Evolutionary conservation across 2,329 filamentous ascomycete genomes (phyloP), one percentile per base, ranked within the genome.

Genomic region (Fonsecaea nubica): DNA sequence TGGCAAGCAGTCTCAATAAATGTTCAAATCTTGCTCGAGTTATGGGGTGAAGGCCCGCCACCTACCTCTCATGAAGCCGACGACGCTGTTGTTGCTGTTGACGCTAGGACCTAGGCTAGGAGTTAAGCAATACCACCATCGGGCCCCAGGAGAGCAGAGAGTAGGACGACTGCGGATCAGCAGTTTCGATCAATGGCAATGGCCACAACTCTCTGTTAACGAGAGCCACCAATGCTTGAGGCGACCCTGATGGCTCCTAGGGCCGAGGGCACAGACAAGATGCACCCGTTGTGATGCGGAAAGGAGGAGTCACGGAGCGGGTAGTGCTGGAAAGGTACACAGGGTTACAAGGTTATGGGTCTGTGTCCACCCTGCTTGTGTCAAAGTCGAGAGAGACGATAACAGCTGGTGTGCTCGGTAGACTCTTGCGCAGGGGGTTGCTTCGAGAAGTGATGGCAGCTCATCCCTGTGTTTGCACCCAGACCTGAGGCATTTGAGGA

Each of bases 1-100:
- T 57, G 54, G 54, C 54, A 57, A 38, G 54, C 33, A 35, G 45
- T 25, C 18, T 50, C 45, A 50, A 50, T 50, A 50, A 50, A 50
- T 25, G 45, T 12, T 50, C 45, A 50, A 50, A 6, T 50, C 18
- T 21, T 21, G 10, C 45, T 25, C n/a, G 4, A 25, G 18, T 25
- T 25, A 18, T 9, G 45, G 18, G 21, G 18, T 50, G 45, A 50
- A 2, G n/a, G 6, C 8, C 45, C 18, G 18, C 21, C 45, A 50
- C 45, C 18, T 8, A 50, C 18, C 45, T 25, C 21, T 50, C 45
- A 21, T 25, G 25, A 50, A 50, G 45, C 25, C 18, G 18, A 50
- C 18, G 9, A 50, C 18, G 12, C 45, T 50, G 18, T 25, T 18
- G 45, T 25, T 21, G 18, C 25, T 25, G 25, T 50, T 25, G 18